Conservation (phyloP, 2,329 filamentous ascomycete genomes). For the Shiraia sp. region DNA sequence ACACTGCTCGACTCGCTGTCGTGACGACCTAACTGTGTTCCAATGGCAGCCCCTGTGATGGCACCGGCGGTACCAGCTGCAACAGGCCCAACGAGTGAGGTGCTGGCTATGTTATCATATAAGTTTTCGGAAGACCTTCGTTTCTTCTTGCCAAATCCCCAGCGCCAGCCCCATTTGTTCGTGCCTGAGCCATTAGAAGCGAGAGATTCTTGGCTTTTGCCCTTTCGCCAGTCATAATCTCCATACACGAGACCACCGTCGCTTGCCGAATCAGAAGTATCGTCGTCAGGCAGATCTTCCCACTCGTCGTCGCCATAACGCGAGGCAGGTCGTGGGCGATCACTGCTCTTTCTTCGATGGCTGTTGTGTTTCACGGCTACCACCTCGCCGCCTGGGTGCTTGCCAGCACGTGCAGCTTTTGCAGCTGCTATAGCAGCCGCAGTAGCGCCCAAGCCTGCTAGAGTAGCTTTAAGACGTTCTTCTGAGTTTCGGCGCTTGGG, state of each 20-base stretch:
- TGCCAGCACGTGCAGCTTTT: constrained; percentile 35
- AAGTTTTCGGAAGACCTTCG: constrained; percentile 40
- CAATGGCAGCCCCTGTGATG: constrained; percentile 48
- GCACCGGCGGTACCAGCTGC: constrained; percentile 44
- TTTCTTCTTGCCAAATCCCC: constrained; percentile 57
- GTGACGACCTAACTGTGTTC: constrained; percentile 55
- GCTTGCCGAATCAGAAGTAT: constrained; percentile 49
- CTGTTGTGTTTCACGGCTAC: constrained; percentile 41
- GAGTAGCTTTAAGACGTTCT: constrained; percentile 51
- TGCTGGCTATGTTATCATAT: constrained; percentile 38
- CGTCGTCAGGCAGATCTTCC: constrained; percentile 45
- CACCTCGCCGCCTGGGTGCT: constrained; percentile 35
- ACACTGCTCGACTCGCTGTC: constrained; percentile 53
- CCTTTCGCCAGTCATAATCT: constrained; percentile 44
- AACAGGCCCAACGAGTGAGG: constrained; percentile 42
- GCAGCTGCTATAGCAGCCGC: constrained; percentile 54
- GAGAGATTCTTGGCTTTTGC: constrained; percentile 57
- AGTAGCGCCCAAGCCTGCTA: constrained; percentile 53
- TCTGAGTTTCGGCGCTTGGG: constrained; percentile 46
- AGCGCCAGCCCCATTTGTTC: constrained; percentile 64
- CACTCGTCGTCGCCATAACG: constrained; percentile 54
- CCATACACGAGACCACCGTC: constrained; percentile 67
- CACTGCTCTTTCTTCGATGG: constrained; percentile 20
- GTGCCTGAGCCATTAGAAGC: constrained; percentile 58
- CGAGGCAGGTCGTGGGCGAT: constrained; percentile 28